Evolutionary conservation across 163 green algal genomes (phyloP), one percentile per base, ranked within the genome.

Genomic region (Volvox carteri): DNA sequence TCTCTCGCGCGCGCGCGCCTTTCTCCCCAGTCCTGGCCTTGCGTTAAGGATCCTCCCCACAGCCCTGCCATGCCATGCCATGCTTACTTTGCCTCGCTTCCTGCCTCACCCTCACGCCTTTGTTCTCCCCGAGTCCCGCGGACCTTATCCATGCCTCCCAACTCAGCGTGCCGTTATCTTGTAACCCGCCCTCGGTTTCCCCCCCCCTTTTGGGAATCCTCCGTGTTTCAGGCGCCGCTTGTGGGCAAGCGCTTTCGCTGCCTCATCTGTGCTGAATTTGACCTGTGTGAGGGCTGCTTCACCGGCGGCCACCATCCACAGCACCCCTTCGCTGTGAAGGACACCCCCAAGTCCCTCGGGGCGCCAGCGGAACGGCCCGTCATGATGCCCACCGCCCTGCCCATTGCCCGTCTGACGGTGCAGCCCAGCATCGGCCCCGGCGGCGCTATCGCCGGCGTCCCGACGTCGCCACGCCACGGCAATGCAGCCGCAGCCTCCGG

Each of bases 221-320:
- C n/a, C n/a, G n/a, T n/a, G n/a, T n/a, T n/a, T 33, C 52, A 89
- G 78, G 86, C 90, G 19, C 93, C 93, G 1, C 76, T 96, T n/a
- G 30, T 68, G 2, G 93, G 93, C 60, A 90, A 90, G 85, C 91
- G 93, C 52, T 96, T 90, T 83, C 77, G 87, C 52, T 96, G 93
- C 88, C 77, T 92, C 54, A 91, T 93, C 58, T 96, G 93, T 83
- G 74, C 67, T 19, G 83, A 92, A 68, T 76, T 93, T 4, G 87
- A 94, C 89, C 75, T 95, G 44, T 95, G 93, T 67, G 86, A 92
- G 54, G 60, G 7, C 21, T 95, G 93, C 83, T 96, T 96, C 88
- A 9, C 68, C 1, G 74, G n/a, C 14, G 93, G 93, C 19, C 54
- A 88, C 74, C 93, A 95, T 87, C 84, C 92, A 33, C 87, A 92